Evolutionary conservation across 495 filamentous ascomycete genomes (phyloP).

Genomic region (Sphaerosporella brunnea): DNA sequence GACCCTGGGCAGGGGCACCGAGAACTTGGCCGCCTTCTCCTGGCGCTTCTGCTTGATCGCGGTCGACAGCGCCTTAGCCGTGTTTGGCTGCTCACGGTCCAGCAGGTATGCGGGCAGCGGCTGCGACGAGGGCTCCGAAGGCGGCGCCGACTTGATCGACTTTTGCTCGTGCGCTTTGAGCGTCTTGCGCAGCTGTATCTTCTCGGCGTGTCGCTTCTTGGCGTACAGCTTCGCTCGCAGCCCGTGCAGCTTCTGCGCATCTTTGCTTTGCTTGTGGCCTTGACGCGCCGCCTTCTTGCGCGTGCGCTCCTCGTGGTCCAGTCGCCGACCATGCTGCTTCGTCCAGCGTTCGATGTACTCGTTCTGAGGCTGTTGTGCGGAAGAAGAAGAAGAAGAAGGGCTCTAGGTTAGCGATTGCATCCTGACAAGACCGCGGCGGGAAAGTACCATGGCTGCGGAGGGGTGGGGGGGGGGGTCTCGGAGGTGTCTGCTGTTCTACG

Average conservation of each 20-base stretch:
- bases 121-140: constrained; percentile 49
- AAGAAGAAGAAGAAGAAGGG: too few species aligned
- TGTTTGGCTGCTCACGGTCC: constrained; percentile 66
- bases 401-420: too few species aligned
- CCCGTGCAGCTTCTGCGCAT: constrained; percentile 82
- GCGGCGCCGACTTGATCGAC: constrained; percentile 81
- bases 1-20: constrained; percentile 85
- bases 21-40: constrained; percentile 92
- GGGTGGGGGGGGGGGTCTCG: too few species aligned
- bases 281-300: constrained; percentile 82
- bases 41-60: constrained; percentile 77
- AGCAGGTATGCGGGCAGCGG: constrained; percentile 77
- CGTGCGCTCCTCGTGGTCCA: constrained; percentile 79
- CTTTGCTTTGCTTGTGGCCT: constrained; percentile 61
- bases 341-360: constrained; percentile 59
- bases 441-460: too few species aligned
- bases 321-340: constrained; percentile 63
- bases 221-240: constrained; percentile 86
- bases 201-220: constrained; percentile 84
- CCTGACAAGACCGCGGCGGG: too few species aligned
- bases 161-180: constrained; percentile 89
- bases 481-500: too few species aligned
- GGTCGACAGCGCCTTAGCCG: constrained; percentile 70
- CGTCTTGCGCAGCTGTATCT: constrained; percentile 97
- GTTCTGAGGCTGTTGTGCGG: constrained; percentile 16